phyloP scores from a whole-genome alignment of 768 basidiomycete species.

The Calvatia gigantea region DNA sequence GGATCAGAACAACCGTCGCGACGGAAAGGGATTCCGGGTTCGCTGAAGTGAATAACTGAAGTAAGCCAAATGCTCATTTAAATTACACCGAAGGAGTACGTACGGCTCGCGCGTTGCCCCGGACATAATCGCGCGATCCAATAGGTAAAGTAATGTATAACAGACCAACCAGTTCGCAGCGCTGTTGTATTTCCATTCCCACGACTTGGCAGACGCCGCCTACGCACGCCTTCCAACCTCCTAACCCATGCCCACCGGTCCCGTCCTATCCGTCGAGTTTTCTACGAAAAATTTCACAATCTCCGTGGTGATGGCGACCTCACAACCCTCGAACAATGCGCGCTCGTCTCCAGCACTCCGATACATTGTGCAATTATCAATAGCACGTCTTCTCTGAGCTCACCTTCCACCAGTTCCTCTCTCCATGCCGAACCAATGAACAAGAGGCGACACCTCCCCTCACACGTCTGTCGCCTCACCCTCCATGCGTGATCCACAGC shows the following conservation, averaged over 20 bases:
- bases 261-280: slow-evolving; percentile 3
- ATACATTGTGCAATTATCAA: slow-evolving; percentile 11
- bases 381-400: slow-evolving; percentile 6
- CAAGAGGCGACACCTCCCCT: neutral
- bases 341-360: slow-evolving; percentile 2
- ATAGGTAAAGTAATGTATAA: too few species aligned
- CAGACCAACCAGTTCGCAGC: too few species aligned
- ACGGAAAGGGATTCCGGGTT: too few species aligned
- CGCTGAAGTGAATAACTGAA: too few species aligned
- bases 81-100: too few species aligned
- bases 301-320: slow-evolving; percentile 5
- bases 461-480: slow-evolving; percentile 2
- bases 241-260: neutral
- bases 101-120: too few species aligned
- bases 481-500: slow-evolving; percentile 1
- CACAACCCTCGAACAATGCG: neutral
- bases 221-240: too few species aligned
- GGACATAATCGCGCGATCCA: too few species aligned
- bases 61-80: too few species aligned
- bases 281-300: slow-evolving; percentile 1
- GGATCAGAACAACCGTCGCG: too few species aligned
- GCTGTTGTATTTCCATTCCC: too few species aligned
- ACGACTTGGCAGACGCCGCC: too few species aligned
- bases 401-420: slow-evolving; percentile 2
- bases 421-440: neutral